A percentile compares a stretch with the other conserved stretches of the same genome.
These are phyloP conservation scores for Botrytis pseudocinerea DNA, from an alignment of 2,329 filamentous ascomycete species.

Conservation along the genomic window DNA sequence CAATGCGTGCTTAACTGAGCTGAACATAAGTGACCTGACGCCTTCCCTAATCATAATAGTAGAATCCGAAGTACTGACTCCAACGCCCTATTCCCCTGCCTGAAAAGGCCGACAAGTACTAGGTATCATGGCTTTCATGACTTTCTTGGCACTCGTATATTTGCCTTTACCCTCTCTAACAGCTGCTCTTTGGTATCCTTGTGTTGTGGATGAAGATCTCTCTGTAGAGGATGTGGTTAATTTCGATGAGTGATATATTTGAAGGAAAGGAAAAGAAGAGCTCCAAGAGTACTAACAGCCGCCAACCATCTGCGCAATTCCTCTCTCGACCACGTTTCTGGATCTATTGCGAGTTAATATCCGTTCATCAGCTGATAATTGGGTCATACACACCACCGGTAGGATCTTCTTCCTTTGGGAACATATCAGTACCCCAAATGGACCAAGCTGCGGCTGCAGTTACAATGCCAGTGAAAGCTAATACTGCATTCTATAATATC, in stretches of 20 bases:
- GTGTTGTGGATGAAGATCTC: constrained; percentile 60
- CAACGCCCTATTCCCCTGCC: neutral
- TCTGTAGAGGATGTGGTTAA: constrained; percentile 46
- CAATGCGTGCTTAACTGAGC: constrained; percentile 5
- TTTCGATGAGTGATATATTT: neutral
- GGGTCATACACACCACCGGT: constrained; percentile 59
- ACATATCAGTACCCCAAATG: constrained; percentile 81
- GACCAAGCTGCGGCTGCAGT: constrained; percentile 79
- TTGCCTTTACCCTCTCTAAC: constrained; percentile 67
- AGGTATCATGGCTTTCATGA: neutral
- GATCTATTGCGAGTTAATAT: constrained; percentile 48
- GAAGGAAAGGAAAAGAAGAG: constrained; percentile 7
- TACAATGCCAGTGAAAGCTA: constrained; percentile 79
- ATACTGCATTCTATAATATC: constrained; percentile 60
- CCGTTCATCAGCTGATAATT: neutral
- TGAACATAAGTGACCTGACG: constrained; percentile 1
- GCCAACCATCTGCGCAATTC: constrained; percentile 81
- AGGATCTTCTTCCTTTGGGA: constrained; percentile 74
- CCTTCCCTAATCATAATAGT: neutral
- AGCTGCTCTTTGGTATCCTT: constrained; percentile 63
- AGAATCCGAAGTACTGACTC: neutral
- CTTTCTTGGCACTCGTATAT: constrained; percentile 52
- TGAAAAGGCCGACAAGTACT: neutral
- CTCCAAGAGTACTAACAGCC: constrained; percentile 59
- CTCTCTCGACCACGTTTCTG: constrained; percentile 72